A percentile compares a stretch with the other conserved stretches of the same genome.
Conservation (phyloP, 208 protist genomes). For the Polymyxa betae region DNA sequence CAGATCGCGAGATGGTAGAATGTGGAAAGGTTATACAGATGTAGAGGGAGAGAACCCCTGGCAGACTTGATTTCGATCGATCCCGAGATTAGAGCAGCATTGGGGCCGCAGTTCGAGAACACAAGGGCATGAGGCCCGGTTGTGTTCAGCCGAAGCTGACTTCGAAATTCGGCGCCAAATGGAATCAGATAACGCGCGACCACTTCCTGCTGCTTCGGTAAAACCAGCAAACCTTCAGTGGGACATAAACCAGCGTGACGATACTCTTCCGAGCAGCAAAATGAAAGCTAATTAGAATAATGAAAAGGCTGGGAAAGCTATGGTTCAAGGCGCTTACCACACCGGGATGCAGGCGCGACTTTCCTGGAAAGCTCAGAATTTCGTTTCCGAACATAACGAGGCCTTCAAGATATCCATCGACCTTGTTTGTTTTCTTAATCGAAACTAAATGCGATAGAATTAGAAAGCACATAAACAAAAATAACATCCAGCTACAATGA, state of each 20-base stretch:
- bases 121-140: neutral
- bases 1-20: neutral
- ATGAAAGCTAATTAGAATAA: neutral
- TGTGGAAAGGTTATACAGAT: neutral
- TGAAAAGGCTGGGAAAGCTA: too few species aligned
- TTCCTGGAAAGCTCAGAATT: too few species aligned
- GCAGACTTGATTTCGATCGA: neutral
- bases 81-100: neutral
- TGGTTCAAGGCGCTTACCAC: too few species aligned
- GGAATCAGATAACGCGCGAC: neutral
- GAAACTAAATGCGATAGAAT: too few species aligned
- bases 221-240: neutral
- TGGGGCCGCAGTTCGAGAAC: neutral
- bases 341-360: too few species aligned
- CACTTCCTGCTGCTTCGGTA: neutral
- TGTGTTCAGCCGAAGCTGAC: neutral
- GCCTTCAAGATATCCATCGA: too few species aligned
- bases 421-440: too few species aligned
- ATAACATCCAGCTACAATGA: too few species aligned
- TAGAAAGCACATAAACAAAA: too few species aligned
- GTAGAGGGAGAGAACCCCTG: neutral
- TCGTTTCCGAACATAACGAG: too few species aligned
- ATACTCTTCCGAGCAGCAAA: neutral
- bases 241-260: neutral
- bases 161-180: neutral